A percentile compares a stretch with the other conserved stretches of the same genome.
phyloP scores from a whole-genome alignment of 306 rosid species.

The Acmispon strigosus region DNA sequence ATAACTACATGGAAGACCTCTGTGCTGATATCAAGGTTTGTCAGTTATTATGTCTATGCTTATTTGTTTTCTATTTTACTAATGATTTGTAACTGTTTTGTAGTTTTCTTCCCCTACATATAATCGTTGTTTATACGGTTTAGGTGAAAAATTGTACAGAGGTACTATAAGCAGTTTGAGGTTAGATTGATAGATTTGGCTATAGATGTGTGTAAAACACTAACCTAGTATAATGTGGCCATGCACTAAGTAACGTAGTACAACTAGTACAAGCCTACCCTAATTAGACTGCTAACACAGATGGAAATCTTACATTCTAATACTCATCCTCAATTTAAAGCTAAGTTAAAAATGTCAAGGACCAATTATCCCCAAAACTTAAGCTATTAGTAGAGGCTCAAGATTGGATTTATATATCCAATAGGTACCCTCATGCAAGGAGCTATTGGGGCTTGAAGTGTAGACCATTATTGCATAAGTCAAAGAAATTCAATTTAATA shows the following conservation, averaged over 20 bases:
- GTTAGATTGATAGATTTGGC: conserved; percentile 1
- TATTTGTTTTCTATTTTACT: conserved; percentile 4
- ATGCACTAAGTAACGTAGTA: background rate
- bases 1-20: conserved; percentile 52
- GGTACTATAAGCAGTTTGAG: background rate
- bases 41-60: background rate
- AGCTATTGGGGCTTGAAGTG: too few relatives aligned
- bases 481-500: too few relatives aligned
- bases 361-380: background rate
- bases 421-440: too few relatives aligned
- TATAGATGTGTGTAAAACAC: background rate
- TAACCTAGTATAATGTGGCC: background rate
- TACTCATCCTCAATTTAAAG: background rate
- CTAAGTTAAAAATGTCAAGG: background rate
- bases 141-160: background rate
- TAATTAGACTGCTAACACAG: background rate
- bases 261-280: background rate
- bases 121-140: background rate
- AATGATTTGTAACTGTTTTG: background rate
- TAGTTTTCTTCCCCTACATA: background rate
- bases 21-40: conserved; percentile 72
- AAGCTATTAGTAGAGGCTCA: background rate
- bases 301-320: background rate
- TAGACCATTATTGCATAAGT: too few relatives aligned
- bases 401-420: too few relatives aligned